Percentiles rank a stretch among this genome's conserved stretches.
These are phyloP conservation scores for Dovyalis caffra DNA, from an alignment of 345 rosid species.

Conservation along the genomic window DNA sequence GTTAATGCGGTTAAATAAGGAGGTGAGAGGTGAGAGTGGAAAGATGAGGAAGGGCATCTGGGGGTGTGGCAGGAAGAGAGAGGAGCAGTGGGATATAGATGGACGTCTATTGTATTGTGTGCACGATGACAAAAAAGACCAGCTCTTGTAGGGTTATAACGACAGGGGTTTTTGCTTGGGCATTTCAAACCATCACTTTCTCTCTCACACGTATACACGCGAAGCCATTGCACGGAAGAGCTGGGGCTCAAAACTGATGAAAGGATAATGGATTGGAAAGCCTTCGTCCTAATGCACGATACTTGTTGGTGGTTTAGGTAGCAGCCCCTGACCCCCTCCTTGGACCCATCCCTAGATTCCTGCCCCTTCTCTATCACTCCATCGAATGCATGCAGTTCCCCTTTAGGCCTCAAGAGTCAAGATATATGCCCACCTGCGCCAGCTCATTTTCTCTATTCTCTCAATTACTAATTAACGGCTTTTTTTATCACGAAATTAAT, in stretches of 20 bases:
- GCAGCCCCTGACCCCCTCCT: conserved; percentile 57
- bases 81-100: conserved; percentile 9
- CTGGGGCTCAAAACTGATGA: conserved; percentile 26
- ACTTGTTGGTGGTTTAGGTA: conserved; percentile 74
- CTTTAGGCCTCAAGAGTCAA: conserved; percentile 1
- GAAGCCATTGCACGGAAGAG: conserved; percentile 11
- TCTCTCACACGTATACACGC: background rate
- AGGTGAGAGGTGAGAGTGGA: background rate
- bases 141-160: conserved; percentile 19
- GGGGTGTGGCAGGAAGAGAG: background rate
- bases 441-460: conserved; percentile 32
- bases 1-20: too few relatives aligned
- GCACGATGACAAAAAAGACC: conserved; percentile 15
- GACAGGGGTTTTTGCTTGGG: conserved; percentile 23
- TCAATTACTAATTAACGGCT: conserved; percentile 4
- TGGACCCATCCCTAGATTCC: conserved; percentile 65
- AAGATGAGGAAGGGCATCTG: background rate
- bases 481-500: background rate
- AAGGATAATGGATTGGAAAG: conserved; percentile 44
- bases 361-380: conserved; percentile 14
- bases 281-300: conserved; percentile 46
- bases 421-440: conserved; percentile 21
- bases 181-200: conserved; percentile 14
- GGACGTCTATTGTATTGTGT: background rate
- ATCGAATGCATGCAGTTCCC: conserved; percentile 3